Conservation (phyloP, 306 rosid species). For the Inga leiocalycina region DNA sequence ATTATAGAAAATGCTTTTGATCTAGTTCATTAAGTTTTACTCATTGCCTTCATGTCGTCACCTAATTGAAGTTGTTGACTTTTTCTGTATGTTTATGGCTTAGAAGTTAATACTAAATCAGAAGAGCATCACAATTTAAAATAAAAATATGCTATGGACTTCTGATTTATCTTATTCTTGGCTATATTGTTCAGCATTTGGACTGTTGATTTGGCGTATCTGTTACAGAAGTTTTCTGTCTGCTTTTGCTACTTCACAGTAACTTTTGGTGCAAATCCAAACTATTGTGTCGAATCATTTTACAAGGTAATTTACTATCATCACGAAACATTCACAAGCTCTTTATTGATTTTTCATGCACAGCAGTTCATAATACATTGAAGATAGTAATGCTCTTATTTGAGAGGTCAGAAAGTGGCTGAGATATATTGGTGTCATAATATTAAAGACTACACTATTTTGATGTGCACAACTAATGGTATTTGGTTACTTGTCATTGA, state of each 20-base stretch:
- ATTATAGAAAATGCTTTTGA: neutral
- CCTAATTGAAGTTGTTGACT: constrained; percentile 18
- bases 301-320: constrained; percentile 71
- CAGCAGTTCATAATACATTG: constrained; percentile 4
- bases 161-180: constrained; percentile 38
- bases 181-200: constrained; percentile 68
- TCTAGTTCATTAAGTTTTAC: neutral
- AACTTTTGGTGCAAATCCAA: constrained; percentile 92
- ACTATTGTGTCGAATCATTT: constrained; percentile 82
- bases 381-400: constrained; percentile 7
- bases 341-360: neutral
- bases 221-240: constrained; percentile 73
- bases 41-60: neutral
- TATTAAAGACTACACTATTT: constrained; percentile 23
- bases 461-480: constrained; percentile 12
- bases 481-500: constrained; percentile 3
- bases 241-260: constrained; percentile 87
- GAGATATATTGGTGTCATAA: constrained; percentile 8
- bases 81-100: neutral
- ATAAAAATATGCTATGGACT: constrained; percentile 26
- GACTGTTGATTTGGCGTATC: constrained; percentile 95
- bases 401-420: constrained; percentile 23
- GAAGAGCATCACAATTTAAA: neutral
- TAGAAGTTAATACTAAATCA: constrained; percentile 21
- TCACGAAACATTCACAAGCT: constrained; percentile 2